Conservation (phyloP, 208 protist genomes). For the Strigomonas culicis region DNA sequence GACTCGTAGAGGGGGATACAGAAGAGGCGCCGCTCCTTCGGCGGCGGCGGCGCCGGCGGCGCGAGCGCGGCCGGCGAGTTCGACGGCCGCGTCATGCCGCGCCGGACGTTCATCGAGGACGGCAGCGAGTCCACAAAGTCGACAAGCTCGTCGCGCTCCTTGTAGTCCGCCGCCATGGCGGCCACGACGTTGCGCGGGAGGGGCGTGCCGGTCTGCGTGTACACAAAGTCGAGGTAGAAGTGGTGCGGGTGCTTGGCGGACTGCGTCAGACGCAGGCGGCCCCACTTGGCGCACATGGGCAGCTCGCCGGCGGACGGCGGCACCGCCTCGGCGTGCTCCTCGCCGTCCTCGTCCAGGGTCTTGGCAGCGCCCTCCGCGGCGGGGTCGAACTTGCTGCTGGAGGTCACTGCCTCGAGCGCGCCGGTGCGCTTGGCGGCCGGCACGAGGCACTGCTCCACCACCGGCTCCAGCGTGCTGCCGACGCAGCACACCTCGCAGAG, state of each 20-base stretch:
- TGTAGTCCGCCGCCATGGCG: conserved; percentile 19
- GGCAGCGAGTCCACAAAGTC: conserved; percentile 48
- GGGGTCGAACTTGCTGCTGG: neutral
- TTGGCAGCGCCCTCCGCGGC: conserved; percentile 1
- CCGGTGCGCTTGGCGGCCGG: neutral
- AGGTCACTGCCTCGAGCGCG: neutral
- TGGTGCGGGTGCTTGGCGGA: conserved; percentile 11
- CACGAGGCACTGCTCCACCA: conserved; percentile 26
- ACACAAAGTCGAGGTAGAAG: conserved; percentile 69
- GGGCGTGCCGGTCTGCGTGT: conserved; percentile 47
- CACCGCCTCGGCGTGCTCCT: neutral
- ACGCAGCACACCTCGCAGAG: conserved; percentile 61
- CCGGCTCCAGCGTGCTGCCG: conserved; percentile 23
- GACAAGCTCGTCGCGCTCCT: conserved; percentile 18
- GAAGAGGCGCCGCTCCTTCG: conserved; percentile 58
- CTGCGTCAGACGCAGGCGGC: conserved; percentile 17
- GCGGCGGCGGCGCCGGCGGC: conserved; percentile 8
- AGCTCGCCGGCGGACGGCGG: neutral
- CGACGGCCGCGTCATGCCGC: conserved; percentile 16
- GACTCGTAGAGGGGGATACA: conserved; percentile 70
- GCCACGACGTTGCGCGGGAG: conserved; percentile 27
- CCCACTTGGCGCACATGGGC: conserved; percentile 17
- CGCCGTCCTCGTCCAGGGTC: neutral
- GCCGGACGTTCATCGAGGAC: conserved; percentile 26
- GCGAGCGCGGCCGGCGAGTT: neutral